Evolutionary conservation across 2,329 filamentous ascomycete genomes (phyloP), one percentile per base, ranked within the genome.

Genomic region (Sporothrix brasiliensis): DNA sequence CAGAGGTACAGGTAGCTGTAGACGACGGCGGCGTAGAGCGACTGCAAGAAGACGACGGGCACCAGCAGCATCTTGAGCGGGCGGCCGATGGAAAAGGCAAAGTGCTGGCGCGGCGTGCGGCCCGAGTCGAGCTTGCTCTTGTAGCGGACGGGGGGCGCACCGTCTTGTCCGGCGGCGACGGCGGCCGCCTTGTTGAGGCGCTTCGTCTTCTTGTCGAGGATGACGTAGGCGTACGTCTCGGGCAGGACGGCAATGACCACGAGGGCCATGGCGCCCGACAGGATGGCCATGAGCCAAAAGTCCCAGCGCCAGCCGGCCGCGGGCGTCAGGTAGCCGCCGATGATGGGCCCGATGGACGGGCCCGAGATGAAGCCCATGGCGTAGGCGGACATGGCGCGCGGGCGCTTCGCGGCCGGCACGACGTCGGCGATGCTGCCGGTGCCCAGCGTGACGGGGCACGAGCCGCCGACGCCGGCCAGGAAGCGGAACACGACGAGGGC

Each of bases 361-460:
- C 83, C 84, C 0, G 84, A 74, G 0, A 85, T 75, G 3, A 67
- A 54, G 10, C 70, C 72, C 3, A 16, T 81, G 79, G 0, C 81
- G 81, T 50, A 84, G 5, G 76, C 79, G 0, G 83, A 81, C 85
- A 90, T 34, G 34, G 88, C 54, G 86, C 86, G 3, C 81, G 79
- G 7, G 85, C 88, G 82, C 74, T 86, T 82, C 75, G 88, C 85
- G 56, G 83, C 83, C 0, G 66, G 49, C 27, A 91, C 83, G 78
- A 91, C 81, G 76, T 92, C 90, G 19, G 87, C 86, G 49, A 92
- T 88, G 2, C 86, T 86, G 30, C 89, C 89, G 0, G 89, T 89
- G 0, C 88, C 91, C 73, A 91, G 91, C 0, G 89, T 91, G 0
- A 92, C 84, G 0, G 89, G 89, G 0, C 89, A 88, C 0, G 85